These are phyloP conservation scores for Aspergillus persii DNA, from an alignment of 2,329 filamentous ascomycete species.

Conservation along the genomic window DNA sequence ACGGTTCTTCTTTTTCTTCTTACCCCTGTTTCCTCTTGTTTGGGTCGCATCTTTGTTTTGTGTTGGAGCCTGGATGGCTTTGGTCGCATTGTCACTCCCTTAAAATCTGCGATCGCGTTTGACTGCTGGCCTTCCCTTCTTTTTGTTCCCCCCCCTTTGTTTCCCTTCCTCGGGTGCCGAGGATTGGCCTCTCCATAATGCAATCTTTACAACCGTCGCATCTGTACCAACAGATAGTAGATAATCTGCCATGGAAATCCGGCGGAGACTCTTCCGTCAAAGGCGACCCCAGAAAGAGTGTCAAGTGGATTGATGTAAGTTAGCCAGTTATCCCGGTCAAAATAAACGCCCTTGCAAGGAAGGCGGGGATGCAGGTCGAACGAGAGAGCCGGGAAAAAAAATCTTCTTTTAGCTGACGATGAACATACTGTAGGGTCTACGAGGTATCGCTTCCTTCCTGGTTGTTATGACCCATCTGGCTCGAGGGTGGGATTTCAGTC, in stretches of 20 bases:
- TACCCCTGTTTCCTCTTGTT: background rate
- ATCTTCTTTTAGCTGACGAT: background rate
- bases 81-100: background rate
- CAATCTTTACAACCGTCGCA: slow-evolving; percentile 14
- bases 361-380: background rate
- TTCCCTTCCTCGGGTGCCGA: background rate
- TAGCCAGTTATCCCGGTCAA: slow-evolving; percentile 25
- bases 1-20: background rate
- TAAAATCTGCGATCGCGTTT: background rate
- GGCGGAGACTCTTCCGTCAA: slow-evolving; percentile 24
- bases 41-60: background rate
- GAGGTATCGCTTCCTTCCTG: slow-evolving; percentile 54
- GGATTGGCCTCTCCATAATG: background rate
- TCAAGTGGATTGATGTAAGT: slow-evolving; percentile 62
- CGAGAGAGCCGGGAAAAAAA: background rate
- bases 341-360: background rate
- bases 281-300: slow-evolving; percentile 38
- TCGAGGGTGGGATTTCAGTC: slow-evolving; percentile 51
- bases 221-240: slow-evolving; percentile 20
- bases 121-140: background rate
- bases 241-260: slow-evolving; percentile 23
- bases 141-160: slow-evolving; percentile 6
- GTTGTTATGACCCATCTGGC: slow-evolving; percentile 54
- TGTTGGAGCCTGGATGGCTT: background rate
- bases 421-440: slow-evolving; percentile 44